phyloP scores from a whole-genome alignment of 2,329 filamentous ascomycete genomes.

The Venturia aucupariae region DNA sequence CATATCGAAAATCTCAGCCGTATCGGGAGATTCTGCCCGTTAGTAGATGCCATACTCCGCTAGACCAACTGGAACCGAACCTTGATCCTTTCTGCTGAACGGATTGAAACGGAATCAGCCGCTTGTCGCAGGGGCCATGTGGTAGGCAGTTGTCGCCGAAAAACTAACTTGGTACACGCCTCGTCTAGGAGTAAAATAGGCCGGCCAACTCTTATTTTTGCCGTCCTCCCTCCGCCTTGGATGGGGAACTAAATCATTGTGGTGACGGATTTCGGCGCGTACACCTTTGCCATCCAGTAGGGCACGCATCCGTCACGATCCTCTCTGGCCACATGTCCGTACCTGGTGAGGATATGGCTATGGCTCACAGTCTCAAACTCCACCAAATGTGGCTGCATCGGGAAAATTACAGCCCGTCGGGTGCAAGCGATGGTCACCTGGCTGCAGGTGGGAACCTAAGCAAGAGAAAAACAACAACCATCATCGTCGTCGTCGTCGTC shows the following conservation, averaged over 20 bases:
- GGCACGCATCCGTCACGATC: background rate
- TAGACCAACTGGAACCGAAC: background rate
- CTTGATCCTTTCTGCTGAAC: background rate
- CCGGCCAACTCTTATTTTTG: background rate
- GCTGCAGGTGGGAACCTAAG: too few relatives aligned
- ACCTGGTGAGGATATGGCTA: background rate
- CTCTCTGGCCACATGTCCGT: background rate
- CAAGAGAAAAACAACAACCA: too few relatives aligned
- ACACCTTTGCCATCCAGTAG: background rate
- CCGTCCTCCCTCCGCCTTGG: background rate
- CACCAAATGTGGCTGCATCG: background rate
- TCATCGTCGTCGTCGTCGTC: too few relatives aligned
- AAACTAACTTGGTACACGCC: background rate
- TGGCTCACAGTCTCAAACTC: background rate
- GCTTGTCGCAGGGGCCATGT: background rate
- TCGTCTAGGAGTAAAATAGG: too few relatives aligned
- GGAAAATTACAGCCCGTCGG: background rate
- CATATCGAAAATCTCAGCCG: background rate
- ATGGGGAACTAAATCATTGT: background rate
- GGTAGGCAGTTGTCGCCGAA: too few relatives aligned
- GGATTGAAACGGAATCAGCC: background rate
- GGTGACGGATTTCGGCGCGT: background rate
- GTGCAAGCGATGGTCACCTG: too few relatives aligned
- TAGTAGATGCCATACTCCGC: background rate
- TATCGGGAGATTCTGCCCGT: background rate